These are phyloP conservation scores for Aquanectria penicillioides DNA, from an alignment of 2,329 filamentous ascomycete genomes.

Conservation along the genomic window DNA sequence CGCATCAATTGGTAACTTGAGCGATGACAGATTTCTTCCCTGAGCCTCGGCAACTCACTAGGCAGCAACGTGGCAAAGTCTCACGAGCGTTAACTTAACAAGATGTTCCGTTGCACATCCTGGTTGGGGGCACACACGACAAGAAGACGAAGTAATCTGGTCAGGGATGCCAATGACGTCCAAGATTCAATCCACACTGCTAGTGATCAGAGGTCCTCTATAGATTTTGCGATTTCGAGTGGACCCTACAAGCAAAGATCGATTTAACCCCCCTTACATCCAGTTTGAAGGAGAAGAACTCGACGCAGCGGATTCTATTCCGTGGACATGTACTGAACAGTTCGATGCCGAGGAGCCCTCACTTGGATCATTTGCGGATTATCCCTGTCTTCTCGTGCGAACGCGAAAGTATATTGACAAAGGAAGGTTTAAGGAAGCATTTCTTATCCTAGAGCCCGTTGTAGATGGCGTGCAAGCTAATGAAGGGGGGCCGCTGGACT, in stretches of 20 bases:
- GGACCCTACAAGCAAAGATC: background rate
- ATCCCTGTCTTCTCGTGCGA: constrained; percentile 15
- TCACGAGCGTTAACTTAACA: too few species aligned
- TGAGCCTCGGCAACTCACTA: too few species aligned
- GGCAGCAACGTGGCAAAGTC: too few species aligned
- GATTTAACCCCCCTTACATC: background rate
- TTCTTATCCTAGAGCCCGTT: too few species aligned
- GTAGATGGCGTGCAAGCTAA: too few species aligned
- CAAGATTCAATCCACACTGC: background rate
- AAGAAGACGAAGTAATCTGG: background rate
- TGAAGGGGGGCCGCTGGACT: too few species aligned
- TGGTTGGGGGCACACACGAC: too few species aligned
- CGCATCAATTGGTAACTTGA: too few species aligned
- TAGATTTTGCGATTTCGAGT: background rate
- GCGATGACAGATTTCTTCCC: too few species aligned
- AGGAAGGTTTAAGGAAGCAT: background rate
- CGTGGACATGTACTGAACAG: constrained; percentile 10
- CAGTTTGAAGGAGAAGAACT: background rate
- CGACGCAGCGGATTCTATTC: background rate
- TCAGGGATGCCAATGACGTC: background rate
- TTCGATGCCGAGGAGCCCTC: constrained; percentile 9
- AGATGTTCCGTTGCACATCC: too few species aligned
- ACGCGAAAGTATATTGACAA: background rate
- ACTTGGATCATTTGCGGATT: background rate
- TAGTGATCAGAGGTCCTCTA: background rate